These are phyloP conservation scores for Moelleriella libera DNA, from an alignment of 2,329 filamentous ascomycete species.

Conservation along the genomic window DNA sequence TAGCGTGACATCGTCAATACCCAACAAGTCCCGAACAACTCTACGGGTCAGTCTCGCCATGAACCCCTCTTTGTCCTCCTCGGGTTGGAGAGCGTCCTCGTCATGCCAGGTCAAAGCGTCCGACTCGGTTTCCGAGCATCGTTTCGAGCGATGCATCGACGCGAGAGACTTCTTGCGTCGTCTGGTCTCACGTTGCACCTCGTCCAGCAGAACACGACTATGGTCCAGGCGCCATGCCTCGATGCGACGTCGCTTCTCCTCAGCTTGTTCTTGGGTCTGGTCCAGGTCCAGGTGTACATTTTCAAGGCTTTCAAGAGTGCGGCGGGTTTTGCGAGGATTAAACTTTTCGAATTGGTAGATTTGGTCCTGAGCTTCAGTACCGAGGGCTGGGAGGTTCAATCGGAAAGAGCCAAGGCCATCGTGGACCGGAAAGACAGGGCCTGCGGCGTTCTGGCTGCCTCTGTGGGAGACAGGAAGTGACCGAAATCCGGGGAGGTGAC, in stretches of 20 bases:
- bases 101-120: conserved; percentile 38
- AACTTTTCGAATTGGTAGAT: conserved; percentile 80
- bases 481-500: conserved; percentile 79
- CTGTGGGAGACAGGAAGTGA: conserved; percentile 31
- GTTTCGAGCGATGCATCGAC: conserved; percentile 19
- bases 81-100: conserved; percentile 28
- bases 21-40: conserved; percentile 79
- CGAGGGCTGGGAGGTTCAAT: conserved; percentile 40
- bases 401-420: conserved; percentile 84
- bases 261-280: conserved; percentile 43
- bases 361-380: conserved; percentile 58
- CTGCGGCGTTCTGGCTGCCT: conserved; percentile 26
- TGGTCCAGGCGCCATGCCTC: conserved; percentile 89
- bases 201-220: conserved; percentile 69
- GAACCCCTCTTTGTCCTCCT: conserved; percentile 49
- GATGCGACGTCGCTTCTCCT: conserved; percentile 69
- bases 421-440: conserved; percentile 72
- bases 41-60: conserved; percentile 72
- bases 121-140: conserved; percentile 17
- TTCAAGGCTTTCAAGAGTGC: conserved; percentile 38
- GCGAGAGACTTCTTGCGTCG: conserved; percentile 50
- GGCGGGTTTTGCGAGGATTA: conserved; percentile 55
- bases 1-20: conserved; percentile 74
- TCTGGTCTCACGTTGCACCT: conserved; percentile 75
- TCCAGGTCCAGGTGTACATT: conserved; percentile 35